A percentile compares a stretch with the other conserved stretches of the same genome.
phyloP scores from a whole-genome alignment of 306 rosid genomes.

The Mimosa pudica region DNA sequence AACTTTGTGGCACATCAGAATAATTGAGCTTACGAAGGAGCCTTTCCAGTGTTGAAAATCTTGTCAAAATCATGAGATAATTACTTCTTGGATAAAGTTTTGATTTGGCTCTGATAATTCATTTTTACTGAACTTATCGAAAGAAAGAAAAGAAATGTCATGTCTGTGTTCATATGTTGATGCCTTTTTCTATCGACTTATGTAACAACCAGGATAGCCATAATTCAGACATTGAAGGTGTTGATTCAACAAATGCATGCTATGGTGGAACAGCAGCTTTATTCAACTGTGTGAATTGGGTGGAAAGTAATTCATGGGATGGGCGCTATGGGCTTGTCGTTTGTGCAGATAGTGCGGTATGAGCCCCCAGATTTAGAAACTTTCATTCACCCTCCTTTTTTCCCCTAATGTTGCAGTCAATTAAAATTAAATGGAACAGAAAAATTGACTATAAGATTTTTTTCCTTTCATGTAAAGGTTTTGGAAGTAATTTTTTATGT shows the following conservation, averaged over 20 bases:
- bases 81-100: not conserved
- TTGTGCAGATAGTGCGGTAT: constrained; percentile 97
- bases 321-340: constrained; percentile 98
- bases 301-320: constrained; percentile 98
- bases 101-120: not conserved
- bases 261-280: constrained; percentile 99
- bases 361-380: constrained; percentile 4
- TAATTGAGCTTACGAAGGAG: not conserved
- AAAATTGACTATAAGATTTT: not conserved
- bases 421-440: constrained; percentile 4
- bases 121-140: not conserved
- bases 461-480: not conserved
- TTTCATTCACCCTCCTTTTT: not conserved
- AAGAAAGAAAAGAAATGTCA: not conserved
- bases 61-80: not conserved
- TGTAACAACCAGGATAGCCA: constrained; percentile 60
- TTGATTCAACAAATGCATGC: constrained; percentile 96
- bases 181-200: constrained; percentile 7
- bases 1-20: not conserved
- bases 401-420: not conserved
- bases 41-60: not conserved
- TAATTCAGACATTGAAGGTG: constrained; percentile 92
- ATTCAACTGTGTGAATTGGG: constrained; percentile 98
- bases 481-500: not conserved
- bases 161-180: constrained; percentile 15